phyloP scores from a whole-genome alignment of 78 protist genomes.

The Emiliania huxleyi region DNA sequence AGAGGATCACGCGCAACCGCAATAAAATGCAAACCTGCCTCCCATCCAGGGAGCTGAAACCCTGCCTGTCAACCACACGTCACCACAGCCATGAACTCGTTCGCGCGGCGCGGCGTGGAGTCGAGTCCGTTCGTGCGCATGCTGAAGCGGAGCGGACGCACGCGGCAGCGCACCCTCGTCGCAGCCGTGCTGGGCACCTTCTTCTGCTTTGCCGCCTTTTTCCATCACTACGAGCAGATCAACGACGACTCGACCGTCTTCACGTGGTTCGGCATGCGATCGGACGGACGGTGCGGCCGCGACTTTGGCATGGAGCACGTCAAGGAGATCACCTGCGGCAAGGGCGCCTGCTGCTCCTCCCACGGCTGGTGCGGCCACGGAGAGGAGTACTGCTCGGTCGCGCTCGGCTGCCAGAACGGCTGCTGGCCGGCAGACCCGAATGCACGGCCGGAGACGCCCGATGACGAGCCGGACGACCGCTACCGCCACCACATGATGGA shows the following conservation, averaged over 20 bases:
- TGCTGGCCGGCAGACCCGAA: neutral
- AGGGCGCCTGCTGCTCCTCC: neutral
- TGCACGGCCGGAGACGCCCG: neutral
- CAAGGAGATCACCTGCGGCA: neutral
- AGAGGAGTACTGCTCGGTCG: neutral
- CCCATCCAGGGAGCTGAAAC: too few relatives aligned
- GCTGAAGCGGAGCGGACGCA: neutral
- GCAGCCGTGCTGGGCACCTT: neutral
- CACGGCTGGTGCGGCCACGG: constrained; percentile 8
- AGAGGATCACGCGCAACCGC: too few relatives aligned
- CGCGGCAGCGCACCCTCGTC: neutral
- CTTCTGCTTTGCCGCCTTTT: neutral
- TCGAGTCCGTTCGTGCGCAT: neutral
- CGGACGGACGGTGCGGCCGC: neutral
- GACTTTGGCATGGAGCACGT: neutral
- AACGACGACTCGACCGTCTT: neutral
- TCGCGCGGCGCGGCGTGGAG: neutral
- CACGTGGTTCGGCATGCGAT: neutral
- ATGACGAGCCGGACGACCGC: neutral
- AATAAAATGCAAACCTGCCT: too few relatives aligned
- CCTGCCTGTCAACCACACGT: too few relatives aligned
- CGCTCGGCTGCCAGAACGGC: constrained; percentile 21
- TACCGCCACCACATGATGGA: neutral
- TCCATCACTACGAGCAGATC: neutral
- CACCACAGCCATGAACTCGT: neutral